phyloP scores from a whole-genome alignment of 2,329 filamentous ascomycete genomes.

The Phaeomoniella chlamydospora region DNA sequence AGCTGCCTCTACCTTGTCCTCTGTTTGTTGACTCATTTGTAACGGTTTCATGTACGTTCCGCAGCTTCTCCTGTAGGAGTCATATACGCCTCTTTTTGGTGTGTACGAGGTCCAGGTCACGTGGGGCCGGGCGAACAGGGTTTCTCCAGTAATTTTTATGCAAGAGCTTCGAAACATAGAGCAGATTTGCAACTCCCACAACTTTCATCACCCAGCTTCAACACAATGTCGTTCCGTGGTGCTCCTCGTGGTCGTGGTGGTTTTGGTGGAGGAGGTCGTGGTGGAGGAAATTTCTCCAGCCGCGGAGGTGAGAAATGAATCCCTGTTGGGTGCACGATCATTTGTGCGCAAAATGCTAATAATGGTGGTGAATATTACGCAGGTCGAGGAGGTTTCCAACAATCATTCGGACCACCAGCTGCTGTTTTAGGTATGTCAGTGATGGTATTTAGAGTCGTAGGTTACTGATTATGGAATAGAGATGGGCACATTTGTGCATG shows the following conservation, averaged over 20 bases:
- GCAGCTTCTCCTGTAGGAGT: not conserved
- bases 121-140: slow-evolving; percentile 5
- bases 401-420: slow-evolving; percentile 48
- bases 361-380: slow-evolving; percentile 10
- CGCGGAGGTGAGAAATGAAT: slow-evolving; percentile 22
- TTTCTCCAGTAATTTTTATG: slow-evolving; percentile 3
- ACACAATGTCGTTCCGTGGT: slow-evolving; percentile 51
- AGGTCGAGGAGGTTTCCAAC: slow-evolving; percentile 49
- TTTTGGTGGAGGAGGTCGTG: slow-evolving; percentile 36
- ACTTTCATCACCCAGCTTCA: slow-evolving; percentile 16
- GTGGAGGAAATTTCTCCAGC: slow-evolving; percentile 27
- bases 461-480: slow-evolving; percentile 37
- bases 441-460: slow-evolving; percentile 1
- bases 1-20: not conserved
- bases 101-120: slow-evolving; percentile 9
- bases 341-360: slow-evolving; percentile 5
- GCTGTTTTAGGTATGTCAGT: slow-evolving; percentile 37
- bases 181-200: slow-evolving; percentile 28
- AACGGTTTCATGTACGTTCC: not conserved
- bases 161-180: slow-evolving; percentile 14
- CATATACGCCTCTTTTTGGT: slow-evolving; percentile 1
- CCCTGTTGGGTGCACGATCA: slow-evolving; percentile 6
- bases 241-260: slow-evolving; percentile 36
- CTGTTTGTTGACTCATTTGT: not conserved
- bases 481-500: slow-evolving; percentile 88